These are phyloP conservation scores for Nasturtium officinale DNA, from an alignment of 345 rosid genomes.

Conservation along the genomic window DNA sequence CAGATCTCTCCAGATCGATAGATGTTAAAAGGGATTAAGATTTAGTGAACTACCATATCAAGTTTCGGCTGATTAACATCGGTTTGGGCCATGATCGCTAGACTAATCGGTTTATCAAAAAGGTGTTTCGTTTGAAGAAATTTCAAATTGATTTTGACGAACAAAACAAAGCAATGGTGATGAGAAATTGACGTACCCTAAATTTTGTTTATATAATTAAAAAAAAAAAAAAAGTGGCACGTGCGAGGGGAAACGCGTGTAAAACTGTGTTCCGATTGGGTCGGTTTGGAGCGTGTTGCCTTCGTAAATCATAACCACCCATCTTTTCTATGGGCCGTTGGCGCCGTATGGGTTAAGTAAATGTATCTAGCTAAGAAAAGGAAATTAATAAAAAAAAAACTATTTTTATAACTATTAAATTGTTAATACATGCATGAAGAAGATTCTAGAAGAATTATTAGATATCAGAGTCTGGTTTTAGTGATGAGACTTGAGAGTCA, in stretches of 20 bases:
- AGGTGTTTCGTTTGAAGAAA: neutral
- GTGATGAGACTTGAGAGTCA: neutral
- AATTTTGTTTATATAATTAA: neutral
- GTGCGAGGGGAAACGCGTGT: conserved; percentile 35
- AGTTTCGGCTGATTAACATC: conserved; percentile 38
- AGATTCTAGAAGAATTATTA: neutral
- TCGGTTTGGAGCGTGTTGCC: conserved; percentile 6
- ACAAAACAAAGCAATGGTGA: conserved; percentile 34
- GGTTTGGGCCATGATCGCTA: conserved; percentile 41
- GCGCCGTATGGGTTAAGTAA: conserved; percentile 41
- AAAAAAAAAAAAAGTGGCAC: neutral
- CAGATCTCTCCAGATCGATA: neutral
- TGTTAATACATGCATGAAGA: neutral
- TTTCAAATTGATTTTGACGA: conserved; percentile 30
- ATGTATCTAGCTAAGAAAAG: conserved; percentile 35
- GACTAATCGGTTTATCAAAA: neutral
- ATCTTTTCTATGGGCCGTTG: conserved; percentile 39
- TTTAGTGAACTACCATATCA: conserved; percentile 44
- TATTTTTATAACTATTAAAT: neutral
- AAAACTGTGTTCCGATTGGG: conserved; percentile 15
- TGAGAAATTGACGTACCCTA: conserved; percentile 29
- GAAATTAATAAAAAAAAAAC: neutral
- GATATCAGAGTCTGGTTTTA: neutral
- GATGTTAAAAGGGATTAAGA: neutral
- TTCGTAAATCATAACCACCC: conserved; percentile 24